Evolutionary conservation across 352 stramenopile species (phyloP).

Genomic region (Pythium brachiatum): DNA sequence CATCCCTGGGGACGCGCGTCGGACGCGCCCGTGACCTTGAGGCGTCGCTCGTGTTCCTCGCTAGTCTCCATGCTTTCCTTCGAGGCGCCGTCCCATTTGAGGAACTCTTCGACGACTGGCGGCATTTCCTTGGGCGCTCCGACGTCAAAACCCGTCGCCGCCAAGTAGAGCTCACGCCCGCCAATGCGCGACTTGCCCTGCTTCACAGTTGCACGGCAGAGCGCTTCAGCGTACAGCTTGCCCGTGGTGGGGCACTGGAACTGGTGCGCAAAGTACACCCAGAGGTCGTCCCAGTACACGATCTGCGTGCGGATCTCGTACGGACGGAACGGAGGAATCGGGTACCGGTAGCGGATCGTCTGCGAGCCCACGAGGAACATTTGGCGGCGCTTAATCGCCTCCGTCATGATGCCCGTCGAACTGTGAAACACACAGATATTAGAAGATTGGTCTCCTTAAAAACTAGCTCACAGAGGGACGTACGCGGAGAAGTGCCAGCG

Average conservation of each 20-base stretch:
- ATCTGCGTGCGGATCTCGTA: slow-evolving; percentile 36
- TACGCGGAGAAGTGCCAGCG: slow-evolving; percentile 81
- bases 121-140: slow-evolving; percentile 25
- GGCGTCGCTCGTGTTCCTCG: slow-evolving; percentile 23
- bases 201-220: slow-evolving; percentile 29
- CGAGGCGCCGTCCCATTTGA: slow-evolving; percentile 33
- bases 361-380: slow-evolving; percentile 66
- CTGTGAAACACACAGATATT: slow-evolving; percentile 15
- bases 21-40: slow-evolving; percentile 16
- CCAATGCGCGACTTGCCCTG: slow-evolving; percentile 23
- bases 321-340: slow-evolving; percentile 32
- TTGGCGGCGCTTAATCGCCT: slow-evolving; percentile 59
- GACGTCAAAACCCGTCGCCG: slow-evolving; percentile 11
- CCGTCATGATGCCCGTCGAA: slow-evolving; percentile 46
- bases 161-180: slow-evolving; percentile 15
- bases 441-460: too few species aligned
- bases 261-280: slow-evolving; percentile 35
- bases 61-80: slow-evolving; percentile 30
- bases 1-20: slow-evolving; percentile 16
- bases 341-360: slow-evolving; percentile 32
- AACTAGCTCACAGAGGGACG: slow-evolving; percentile 19
- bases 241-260: slow-evolving; percentile 34
- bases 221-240: slow-evolving; percentile 30
- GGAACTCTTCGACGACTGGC: slow-evolving; percentile 29
- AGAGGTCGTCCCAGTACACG: slow-evolving; percentile 35